phyloP scores from a whole-genome alignment of 2,329 filamentous ascomycete genomes.

The Cladosporium phlei region DNA sequence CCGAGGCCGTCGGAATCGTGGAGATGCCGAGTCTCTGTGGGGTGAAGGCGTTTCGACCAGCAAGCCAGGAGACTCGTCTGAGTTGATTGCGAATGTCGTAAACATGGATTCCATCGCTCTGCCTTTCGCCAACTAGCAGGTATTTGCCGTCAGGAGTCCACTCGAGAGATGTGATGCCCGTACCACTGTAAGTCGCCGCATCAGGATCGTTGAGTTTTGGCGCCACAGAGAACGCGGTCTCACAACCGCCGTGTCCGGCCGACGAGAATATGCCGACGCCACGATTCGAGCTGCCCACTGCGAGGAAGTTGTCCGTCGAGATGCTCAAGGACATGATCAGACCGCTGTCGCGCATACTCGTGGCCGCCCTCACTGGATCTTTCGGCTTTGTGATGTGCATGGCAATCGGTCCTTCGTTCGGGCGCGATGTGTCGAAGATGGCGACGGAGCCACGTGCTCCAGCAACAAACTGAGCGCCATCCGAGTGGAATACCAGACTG shows the following conservation, averaged over 20 bases:
- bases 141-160: conserved; percentile 58
- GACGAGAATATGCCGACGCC: conserved; percentile 53
- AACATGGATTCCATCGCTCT: conserved; percentile 51
- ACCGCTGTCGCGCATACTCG: conserved; percentile 43
- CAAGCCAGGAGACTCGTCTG: conserved; percentile 47
- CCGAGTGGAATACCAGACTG: conserved; percentile 49
- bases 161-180: conserved; percentile 51
- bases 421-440: conserved; percentile 49
- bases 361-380: conserved; percentile 28
- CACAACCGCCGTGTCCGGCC: conserved; percentile 35
- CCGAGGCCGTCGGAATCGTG: conserved; percentile 37
- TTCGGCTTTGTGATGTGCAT: conserved; percentile 39
- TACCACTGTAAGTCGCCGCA: conserved; percentile 37
- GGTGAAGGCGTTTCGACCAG: conserved; percentile 40
- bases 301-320: conserved; percentile 46
- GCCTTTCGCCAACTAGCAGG: conserved; percentile 54
- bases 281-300: conserved; percentile 55
- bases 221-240: conserved; percentile 47
- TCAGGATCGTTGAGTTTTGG: conserved; percentile 3
- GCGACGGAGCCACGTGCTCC: conserved; percentile 52
- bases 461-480: conserved; percentile 52
- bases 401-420: conserved; percentile 44
- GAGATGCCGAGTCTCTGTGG: conserved; percentile 56
- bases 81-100: conserved; percentile 57
- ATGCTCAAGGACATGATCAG: conserved; percentile 50